These are phyloP conservation scores for Leishmania gerbilli DNA, from an alignment of 208 protist species.

Conservation along the genomic window DNA sequence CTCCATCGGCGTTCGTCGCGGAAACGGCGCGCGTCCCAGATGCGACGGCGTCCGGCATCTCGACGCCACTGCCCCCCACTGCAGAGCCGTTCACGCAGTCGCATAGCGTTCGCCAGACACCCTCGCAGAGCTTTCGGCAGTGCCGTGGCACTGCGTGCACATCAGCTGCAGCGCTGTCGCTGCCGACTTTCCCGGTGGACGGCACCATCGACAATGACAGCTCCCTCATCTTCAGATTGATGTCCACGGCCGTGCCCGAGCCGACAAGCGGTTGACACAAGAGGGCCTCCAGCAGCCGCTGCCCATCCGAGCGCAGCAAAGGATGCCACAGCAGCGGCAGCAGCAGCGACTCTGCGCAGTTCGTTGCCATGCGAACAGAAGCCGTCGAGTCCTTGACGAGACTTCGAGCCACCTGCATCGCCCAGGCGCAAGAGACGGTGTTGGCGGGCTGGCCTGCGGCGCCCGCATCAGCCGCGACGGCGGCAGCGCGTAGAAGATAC, in stretches of 20 bases:
- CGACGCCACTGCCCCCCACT: conserved; percentile 1
- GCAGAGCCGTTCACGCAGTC: conserved; percentile 20
- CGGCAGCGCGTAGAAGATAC: conserved; percentile 20
- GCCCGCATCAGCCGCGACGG: neutral
- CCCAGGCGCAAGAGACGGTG: conserved; percentile 20
- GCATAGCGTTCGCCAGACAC: conserved; percentile 22
- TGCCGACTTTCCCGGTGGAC: neutral
- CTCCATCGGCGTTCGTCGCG: neutral
- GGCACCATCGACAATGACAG: neutral
- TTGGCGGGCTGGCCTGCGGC: neutral
- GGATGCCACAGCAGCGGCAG: conserved; percentile 29
- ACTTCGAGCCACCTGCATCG: conserved; percentile 11
- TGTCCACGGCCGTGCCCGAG: neutral
- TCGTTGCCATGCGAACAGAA: conserved; percentile 24
- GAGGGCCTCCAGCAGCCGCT: conserved; percentile 19
- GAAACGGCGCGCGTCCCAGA: neutral
- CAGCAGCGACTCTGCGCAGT: conserved; percentile 19
- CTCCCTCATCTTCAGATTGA: neutral
- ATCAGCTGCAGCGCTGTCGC: neutral
- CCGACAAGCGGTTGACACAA: conserved; percentile 25
- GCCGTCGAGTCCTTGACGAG: conserved; percentile 16
- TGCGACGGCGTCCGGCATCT: neutral
- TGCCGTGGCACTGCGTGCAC: conserved; percentile 22
- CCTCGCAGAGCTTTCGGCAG: conserved; percentile 23
- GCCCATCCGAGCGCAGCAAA: conserved; percentile 19